Evolutionary conservation across 108 stramenopile genomes (phyloP).

Genomic region (Nannochloropsis salina): DNA sequence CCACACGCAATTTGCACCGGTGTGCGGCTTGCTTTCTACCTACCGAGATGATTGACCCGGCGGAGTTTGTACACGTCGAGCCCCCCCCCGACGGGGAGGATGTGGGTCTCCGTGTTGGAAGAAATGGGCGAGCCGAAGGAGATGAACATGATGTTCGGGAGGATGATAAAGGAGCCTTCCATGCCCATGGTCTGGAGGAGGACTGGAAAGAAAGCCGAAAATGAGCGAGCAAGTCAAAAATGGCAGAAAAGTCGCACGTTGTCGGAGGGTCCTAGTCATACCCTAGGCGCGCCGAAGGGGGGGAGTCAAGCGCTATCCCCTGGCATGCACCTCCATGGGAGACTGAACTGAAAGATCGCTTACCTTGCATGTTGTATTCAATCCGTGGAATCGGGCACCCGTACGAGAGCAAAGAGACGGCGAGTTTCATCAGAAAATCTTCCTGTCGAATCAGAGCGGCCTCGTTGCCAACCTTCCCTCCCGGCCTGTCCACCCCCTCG

Average conservation of each 20-base stretch:
- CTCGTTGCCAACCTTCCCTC: background rate
- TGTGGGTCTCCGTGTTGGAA: background rate
- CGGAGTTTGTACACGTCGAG: background rate
- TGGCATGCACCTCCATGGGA: too few relatives aligned
- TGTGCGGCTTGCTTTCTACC: background rate
- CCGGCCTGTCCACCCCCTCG: background rate
- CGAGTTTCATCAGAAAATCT: background rate
- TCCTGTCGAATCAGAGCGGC: background rate
- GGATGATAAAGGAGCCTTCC: background rate
- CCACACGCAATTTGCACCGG: too few relatives aligned
- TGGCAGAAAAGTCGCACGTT: background rate
- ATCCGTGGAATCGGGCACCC: background rate
- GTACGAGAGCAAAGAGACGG: background rate
- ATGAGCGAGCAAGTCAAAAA: background rate
- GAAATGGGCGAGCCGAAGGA: background rate
- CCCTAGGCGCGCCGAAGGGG: too few relatives aligned
- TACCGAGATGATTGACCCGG: background rate
- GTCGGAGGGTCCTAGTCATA: too few relatives aligned
- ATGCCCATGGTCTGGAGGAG: background rate
- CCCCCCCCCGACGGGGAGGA: background rate
- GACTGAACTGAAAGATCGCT: background rate
- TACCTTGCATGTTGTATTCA: background rate
- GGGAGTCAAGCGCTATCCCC: too few relatives aligned
- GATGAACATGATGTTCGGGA: constrained; percentile 12
- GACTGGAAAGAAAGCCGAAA: background rate